A percentile compares a stretch with the other conserved stretches of the same genome.
These are phyloP conservation scores for Globisporangium alternatum DNA, from an alignment of 352 stramenopile genomes.

Conservation along the genomic window DNA sequence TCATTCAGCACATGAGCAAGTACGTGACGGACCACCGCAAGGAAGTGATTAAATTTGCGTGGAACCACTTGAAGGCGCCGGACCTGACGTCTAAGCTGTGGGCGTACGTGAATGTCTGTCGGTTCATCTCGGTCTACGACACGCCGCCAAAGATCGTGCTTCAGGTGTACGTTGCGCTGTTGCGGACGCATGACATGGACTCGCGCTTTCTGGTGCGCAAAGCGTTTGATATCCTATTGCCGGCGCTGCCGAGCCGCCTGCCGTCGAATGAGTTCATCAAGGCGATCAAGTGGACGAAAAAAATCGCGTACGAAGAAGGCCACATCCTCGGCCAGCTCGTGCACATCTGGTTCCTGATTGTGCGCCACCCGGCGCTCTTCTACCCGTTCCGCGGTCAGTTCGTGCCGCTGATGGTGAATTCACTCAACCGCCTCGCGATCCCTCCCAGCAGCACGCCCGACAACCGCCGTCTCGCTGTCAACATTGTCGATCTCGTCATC, in stretches of 20 bases:
- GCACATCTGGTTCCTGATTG: constrained; percentile 98
- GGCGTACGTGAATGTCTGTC: constrained; percentile 97
- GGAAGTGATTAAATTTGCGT: constrained; percentile 99
- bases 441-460: constrained; percentile 91
- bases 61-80: constrained; percentile 95
- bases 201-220: constrained; percentile 92
- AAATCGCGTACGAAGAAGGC: constrained; percentile 97
- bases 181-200: constrained; percentile 94
- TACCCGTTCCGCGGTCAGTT: constrained; percentile 91
- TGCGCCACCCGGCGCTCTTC: constrained; percentile 93
- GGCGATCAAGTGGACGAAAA: constrained; percentile 96
- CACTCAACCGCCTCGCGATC: constrained; percentile 94
- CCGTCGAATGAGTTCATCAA: constrained; percentile 93
- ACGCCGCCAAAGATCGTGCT: constrained; percentile 96
- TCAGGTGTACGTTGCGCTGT: constrained; percentile 94
- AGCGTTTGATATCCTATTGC: constrained; percentile 95
- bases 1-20: constrained; percentile 95
- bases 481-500: constrained; percentile 95
- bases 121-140: constrained; percentile 96
- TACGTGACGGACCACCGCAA: constrained; percentile 93
- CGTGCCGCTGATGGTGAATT: constrained; percentile 95
- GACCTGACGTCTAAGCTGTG: constrained; percentile 95
- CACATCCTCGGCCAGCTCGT: constrained; percentile 94
- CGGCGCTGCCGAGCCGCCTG: constrained; percentile 88
- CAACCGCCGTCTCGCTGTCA: constrained; percentile 91